phyloP scores from a whole-genome alignment of 495 filamentous ascomycete genomes.

The Penicillium salamii region DNA sequence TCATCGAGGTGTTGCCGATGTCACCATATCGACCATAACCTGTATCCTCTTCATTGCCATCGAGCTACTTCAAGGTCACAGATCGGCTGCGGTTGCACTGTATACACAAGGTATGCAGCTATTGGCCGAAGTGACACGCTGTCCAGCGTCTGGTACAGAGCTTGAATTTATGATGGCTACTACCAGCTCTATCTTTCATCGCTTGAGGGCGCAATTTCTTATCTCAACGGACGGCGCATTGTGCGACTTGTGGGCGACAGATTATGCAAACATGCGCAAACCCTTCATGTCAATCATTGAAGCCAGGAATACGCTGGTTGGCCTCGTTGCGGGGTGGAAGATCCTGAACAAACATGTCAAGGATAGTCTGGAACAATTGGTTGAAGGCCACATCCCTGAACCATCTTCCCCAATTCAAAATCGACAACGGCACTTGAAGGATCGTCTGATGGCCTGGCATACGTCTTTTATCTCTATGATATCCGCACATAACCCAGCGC shows the following conservation, averaged over 20 bases:
- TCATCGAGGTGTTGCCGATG: constrained; percentile 25
- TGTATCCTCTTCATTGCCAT: constrained; percentile 55
- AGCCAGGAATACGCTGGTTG: constrained; percentile 16
- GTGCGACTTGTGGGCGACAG: constrained; percentile 1
- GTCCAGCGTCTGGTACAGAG: neutral
- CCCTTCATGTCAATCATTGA: constrained; percentile 9
- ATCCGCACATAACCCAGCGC: neutral
- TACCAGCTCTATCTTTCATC: constrained; percentile 16
- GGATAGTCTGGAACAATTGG: neutral
- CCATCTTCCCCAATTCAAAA: neutral
- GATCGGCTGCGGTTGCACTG: constrained; percentile 40
- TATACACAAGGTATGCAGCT: constrained; percentile 35
- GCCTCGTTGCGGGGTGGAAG: constrained; percentile 17
- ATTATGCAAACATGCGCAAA: neutral
- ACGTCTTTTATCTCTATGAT: constrained; percentile 3
- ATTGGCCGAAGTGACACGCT: constrained; percentile 1
- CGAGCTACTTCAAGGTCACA: constrained; percentile 50
- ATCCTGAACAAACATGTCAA: constrained; percentile 11
- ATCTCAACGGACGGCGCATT: constrained; percentile 1
- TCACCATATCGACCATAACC: constrained; percentile 42
- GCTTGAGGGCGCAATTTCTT: constrained; percentile 11
- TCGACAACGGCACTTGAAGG: constrained; percentile 3
- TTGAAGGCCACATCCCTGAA: neutral
- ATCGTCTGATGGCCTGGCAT: constrained; percentile 11
- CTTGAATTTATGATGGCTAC: constrained; percentile 3